Evolutionary conservation across 2,329 filamentous ascomycete species (phyloP).

Genomic region (Fusarium nanum): DNA sequence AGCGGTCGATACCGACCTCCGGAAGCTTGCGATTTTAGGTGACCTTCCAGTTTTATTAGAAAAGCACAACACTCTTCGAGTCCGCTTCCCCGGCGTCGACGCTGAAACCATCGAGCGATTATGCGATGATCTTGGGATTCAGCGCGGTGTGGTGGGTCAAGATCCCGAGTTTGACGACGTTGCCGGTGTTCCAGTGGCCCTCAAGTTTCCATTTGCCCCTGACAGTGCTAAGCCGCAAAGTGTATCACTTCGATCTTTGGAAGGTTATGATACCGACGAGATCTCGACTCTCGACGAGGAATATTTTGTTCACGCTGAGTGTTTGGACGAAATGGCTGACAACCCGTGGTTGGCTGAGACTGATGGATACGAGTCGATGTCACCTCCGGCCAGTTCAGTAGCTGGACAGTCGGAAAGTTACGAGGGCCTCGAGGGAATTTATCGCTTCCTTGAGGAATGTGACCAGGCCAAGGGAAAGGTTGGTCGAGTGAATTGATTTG

Average conservation of each 20-base stretch:
- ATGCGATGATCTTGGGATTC: conserved; percentile 88
- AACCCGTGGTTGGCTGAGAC: conserved; percentile 63
- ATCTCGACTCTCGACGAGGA: conserved; percentile 51
- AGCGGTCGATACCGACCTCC: conserved; percentile 82
- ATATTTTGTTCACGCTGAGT: conserved; percentile 54
- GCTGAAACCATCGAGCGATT: conserved; percentile 82
- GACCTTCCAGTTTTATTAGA: conserved; percentile 85
- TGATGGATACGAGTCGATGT: conserved; percentile 64
- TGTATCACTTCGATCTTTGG: conserved; percentile 60
- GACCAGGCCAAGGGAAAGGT: conserved; percentile 57
- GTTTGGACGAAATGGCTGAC: conserved; percentile 57
- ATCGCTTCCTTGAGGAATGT: conserved; percentile 69
- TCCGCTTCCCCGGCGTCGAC: conserved; percentile 93
- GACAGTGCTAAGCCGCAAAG: conserved; percentile 57
- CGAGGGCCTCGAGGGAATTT: conserved; percentile 68
- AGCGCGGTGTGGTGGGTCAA: conserved; percentile 81
- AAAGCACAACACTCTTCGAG: conserved; percentile 73
- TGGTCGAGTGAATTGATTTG: conserved; percentile 42
- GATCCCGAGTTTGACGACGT: conserved; percentile 78
- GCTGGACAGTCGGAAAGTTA: conserved; percentile 61
- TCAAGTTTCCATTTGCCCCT: conserved; percentile 89
- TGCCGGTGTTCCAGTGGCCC: conserved; percentile 76
- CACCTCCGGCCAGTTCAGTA: conserved; percentile 59
- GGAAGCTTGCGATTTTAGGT: conserved; percentile 79
- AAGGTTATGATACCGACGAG: conserved; percentile 57